Evolutionary conservation across 2,329 filamentous ascomycete species (phyloP).

Genomic region (Cladosporium austrohemisphaericum): DNA sequence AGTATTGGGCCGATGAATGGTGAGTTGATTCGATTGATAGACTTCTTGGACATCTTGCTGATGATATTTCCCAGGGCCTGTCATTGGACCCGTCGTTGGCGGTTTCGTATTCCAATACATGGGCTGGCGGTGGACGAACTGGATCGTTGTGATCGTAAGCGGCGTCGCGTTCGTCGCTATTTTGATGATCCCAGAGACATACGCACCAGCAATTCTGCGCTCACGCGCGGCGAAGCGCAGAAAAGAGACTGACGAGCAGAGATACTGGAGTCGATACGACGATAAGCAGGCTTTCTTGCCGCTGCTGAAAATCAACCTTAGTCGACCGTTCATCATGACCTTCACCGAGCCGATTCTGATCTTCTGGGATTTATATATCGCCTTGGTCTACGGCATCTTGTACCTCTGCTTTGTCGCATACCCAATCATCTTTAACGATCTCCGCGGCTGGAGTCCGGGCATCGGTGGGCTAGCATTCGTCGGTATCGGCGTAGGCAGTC

Average conservation of each 20-base stretch:
- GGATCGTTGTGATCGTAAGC: constrained; percentile 65
- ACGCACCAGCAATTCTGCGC: constrained; percentile 67
- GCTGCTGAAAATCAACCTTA: constrained; percentile 70
- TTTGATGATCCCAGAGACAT: constrained; percentile 66
- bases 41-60: background rate
- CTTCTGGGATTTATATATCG: constrained; percentile 67
- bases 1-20: constrained; percentile 78
- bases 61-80: constrained; percentile 19
- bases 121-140: constrained; percentile 71
- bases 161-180: constrained; percentile 60
- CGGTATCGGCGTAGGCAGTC: constrained; percentile 61
- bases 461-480: constrained; percentile 73
- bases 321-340: constrained; percentile 71
- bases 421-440: constrained; percentile 72
- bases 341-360: constrained; percentile 77
- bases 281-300: constrained; percentile 61
- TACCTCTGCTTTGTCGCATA: constrained; percentile 91
- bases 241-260: constrained; percentile 64
- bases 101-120: constrained; percentile 75
- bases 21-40: background rate
- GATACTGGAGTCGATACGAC: constrained; percentile 80
- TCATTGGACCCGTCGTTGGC: constrained; percentile 67
- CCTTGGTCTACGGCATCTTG: constrained; percentile 78
- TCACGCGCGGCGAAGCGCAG: constrained; percentile 61
- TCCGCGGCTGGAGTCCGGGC: constrained; percentile 73